Evolutionary conservation across 75 land plant species (phyloP).

Genomic region (Gnetum montanum): DNA sequence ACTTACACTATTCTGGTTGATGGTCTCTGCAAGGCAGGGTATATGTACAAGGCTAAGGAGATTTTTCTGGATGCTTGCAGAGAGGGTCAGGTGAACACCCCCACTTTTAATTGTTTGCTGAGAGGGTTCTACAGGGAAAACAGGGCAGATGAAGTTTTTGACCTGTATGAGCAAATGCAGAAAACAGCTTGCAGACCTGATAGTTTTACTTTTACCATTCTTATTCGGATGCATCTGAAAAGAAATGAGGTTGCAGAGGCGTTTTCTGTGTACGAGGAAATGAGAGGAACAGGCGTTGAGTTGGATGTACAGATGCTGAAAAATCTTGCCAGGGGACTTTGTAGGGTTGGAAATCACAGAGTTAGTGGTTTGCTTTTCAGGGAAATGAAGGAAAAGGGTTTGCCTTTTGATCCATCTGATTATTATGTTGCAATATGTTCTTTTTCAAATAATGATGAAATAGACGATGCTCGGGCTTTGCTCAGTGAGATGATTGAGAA

Average conservation of each 20-base stretch:
- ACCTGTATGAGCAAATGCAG: constrained; percentile 9
- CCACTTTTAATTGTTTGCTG: constrained; percentile 25
- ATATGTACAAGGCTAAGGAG: constrained; percentile 24
- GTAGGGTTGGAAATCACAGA: constrained; percentile 6
- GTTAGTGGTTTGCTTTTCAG: neutral
- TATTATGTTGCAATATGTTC: constrained; percentile 2
- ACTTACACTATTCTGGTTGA: constrained; percentile 38
- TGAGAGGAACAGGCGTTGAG: neutral
- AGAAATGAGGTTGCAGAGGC: constrained; percentile 3
- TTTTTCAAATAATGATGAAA: neutral
- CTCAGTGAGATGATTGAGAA: constrained; percentile 29
- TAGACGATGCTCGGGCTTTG: constrained; percentile 18
- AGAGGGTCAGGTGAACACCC: constrained; percentile 20
- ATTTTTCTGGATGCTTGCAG: constrained; percentile 22
- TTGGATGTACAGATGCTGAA: neutral
- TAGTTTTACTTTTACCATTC: constrained; percentile 8
- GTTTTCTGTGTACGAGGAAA: neutral
- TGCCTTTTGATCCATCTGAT: neutral
- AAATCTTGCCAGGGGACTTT: constrained; percentile 5
- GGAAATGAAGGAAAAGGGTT: neutral
- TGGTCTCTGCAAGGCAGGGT: constrained; percentile 21
- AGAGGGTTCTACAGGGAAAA: constrained; percentile 13
- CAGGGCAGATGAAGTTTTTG: constrained; percentile 6
- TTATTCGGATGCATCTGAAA: constrained; percentile 11
- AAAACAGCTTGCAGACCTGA: constrained; percentile 7